Evolutionary conservation across 2,329 filamentous ascomycete genomes (phyloP), one percentile per base, ranked within the genome.

Genomic region (Pseudogymnoascus sp.): DNA sequence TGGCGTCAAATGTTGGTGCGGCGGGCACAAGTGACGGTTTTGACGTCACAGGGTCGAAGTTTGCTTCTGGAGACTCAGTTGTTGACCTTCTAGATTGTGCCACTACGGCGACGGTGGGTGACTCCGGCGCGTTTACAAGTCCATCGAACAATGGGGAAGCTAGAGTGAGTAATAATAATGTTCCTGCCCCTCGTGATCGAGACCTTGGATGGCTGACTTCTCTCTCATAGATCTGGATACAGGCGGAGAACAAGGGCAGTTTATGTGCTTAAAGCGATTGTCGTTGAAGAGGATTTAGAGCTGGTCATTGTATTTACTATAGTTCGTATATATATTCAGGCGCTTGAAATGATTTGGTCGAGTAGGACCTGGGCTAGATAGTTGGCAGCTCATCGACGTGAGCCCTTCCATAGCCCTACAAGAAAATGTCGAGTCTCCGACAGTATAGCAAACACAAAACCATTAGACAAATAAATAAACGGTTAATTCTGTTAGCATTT

Each of bases 61-160:
- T 33, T 33, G 11, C 50, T 33, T 56, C 29, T 56, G 61, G 63
- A 19, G 59, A 21, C 29, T 33, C 61, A 7, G 42, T 68, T 47
- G 61, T 68, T 37, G 67, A 68, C 16, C 47, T 68, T n/a, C 8
- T 64, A 4, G 26, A 29, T 5, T 65, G 64, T 29, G 40, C 50
- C 1, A 50, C 50, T 4, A 61, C 26, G 11, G 53, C 31, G 61
- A 65, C 53, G 11, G 63, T 61, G 13, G 64, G 60, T 6, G 33
- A 61, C 7, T 53, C 26, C 7, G 64, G 64, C 11, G 33, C 35
- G 5, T 60, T 65, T 14, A 65, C 56, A 21, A 56, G 62, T 37
- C 64, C 63, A 13, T 29, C 64, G 21, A 63, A 13, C 13, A 61
- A 63, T 29, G 64, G 64, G 29, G 44, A 59, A 56, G 47, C 47